Percentiles rank a stretch among this genome's conserved stretches.
Evolutionary conservation across 768 basidiomycete genomes (phyloP).

Genomic region (Boletus sp.): DNA sequence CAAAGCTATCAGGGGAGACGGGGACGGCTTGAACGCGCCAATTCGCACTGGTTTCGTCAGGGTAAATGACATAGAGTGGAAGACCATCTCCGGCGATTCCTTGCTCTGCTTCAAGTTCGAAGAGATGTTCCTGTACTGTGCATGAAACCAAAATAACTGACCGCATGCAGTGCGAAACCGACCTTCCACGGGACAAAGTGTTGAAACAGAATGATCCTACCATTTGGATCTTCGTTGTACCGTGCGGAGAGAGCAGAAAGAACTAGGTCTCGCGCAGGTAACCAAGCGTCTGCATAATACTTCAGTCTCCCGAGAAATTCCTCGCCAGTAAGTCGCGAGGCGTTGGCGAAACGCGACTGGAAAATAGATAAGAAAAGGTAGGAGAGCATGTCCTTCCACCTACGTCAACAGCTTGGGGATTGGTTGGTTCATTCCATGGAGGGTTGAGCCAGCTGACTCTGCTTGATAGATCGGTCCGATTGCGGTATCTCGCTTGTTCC

Average conservation of each 20-base stretch:
- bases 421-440: conserved; percentile 82
- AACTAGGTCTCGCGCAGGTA: conserved; percentile 86
- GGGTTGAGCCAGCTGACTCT: conserved; percentile 87
- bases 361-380: conserved; percentile 7
- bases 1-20: conserved; percentile 75
- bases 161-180: conserved; percentile 6
- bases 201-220: conserved; percentile 77
- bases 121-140: conserved; percentile 73
- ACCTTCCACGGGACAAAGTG: conserved; percentile 89
- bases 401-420: conserved; percentile 70
- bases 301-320: conserved; percentile 80
- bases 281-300: conserved; percentile 87
- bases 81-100: conserved; percentile 43
- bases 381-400: conserved; percentile 24
- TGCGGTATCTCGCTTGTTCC: conserved; percentile 66
- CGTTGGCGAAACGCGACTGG: conserved; percentile 71
- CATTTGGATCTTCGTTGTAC: conserved; percentile 57
- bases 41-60: conserved; percentile 67
- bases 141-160: conserved; percentile 11
- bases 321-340: conserved; percentile 76
- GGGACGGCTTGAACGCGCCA: conserved; percentile 97
- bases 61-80: conserved; percentile 85
- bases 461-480: conserved; percentile 77
- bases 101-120: conserved; percentile 72
- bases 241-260: conserved; percentile 56